A percentile compares a stretch with the other conserved stretches of the same genome.
These are phyloP conservation scores for Colletotrichum falcatum DNA, from an alignment of 2,329 filamentous ascomycete genomes.

Conservation along the genomic window DNA sequence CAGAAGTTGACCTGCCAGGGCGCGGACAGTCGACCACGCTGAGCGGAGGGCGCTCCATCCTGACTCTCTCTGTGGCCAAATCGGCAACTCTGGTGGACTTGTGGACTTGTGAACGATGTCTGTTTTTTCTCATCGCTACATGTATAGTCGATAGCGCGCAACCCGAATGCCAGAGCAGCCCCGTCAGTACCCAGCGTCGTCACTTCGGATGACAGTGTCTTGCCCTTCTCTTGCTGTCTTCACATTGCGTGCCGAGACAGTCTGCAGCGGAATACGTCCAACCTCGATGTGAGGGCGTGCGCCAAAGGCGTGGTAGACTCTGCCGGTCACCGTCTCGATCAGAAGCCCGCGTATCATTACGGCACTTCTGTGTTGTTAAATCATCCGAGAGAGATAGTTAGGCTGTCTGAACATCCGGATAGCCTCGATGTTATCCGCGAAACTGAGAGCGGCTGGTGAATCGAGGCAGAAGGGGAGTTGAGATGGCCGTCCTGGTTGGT, in stretches of 20 bases:
- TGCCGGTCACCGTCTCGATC: too few relatives aligned
- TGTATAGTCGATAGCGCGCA: neutral
- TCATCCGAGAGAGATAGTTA: too few relatives aligned
- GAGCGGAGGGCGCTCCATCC: conserved; percentile 53
- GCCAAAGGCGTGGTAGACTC: too few relatives aligned
- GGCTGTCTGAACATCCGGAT: conserved; percentile 21
- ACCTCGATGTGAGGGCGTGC: conserved; percentile 51
- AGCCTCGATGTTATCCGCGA: conserved; percentile 39
- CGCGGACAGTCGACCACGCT: conserved; percentile 42
- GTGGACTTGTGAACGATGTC: conserved; percentile 41
- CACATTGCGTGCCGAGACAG: conserved; percentile 50
- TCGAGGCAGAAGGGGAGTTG: conserved; percentile 45
- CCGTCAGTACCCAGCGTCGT: too few relatives aligned
- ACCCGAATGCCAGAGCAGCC: too few relatives aligned
- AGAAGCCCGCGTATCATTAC: too few relatives aligned
- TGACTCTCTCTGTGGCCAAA: conserved; percentile 53
- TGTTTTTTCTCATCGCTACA: neutral
- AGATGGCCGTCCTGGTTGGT: conserved; percentile 44
- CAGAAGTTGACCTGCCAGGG: conserved; percentile 47
- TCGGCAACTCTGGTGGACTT: conserved; percentile 51
- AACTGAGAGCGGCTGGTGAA: neutral
- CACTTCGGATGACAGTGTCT: neutral
- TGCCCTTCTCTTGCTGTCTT: conserved; percentile 54
- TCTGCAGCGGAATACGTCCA: conserved; percentile 49
- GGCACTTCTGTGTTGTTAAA: too few relatives aligned